A percentile compares a stretch with the other conserved stretches of the same genome.
Conservation (phyloP, 1,284 basidiomycete genomes). For the Pyrrhoderma lamaoense region DNA sequence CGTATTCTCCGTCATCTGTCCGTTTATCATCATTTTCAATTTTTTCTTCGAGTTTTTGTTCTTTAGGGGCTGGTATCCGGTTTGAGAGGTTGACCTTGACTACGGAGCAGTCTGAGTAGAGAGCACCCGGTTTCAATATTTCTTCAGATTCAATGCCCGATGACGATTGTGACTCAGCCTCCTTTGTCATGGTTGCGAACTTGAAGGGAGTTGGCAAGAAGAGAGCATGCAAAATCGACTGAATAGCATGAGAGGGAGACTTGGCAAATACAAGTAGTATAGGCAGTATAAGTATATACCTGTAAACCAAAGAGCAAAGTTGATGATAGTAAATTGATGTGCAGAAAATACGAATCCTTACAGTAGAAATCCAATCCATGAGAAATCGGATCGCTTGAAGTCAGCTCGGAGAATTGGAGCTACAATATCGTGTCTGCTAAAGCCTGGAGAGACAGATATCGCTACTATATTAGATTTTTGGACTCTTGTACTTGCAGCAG, state of each 20-base stretch:
- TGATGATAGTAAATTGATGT: background rate
- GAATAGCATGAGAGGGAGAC: conserved; percentile 45
- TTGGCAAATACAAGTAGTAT: conserved; percentile 58
- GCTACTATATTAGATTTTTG: conserved; percentile 68
- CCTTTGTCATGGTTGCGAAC: conserved; percentile 22
- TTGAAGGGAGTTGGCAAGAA: conserved; percentile 74
- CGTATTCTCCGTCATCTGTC: conserved; percentile 55
- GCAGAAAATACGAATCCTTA: background rate
- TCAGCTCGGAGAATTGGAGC: conserved; percentile 48
- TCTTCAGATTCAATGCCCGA: conserved; percentile 12
- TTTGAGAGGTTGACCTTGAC: conserved; percentile 18
- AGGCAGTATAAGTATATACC: conserved; percentile 55
- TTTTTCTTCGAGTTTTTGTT: conserved; percentile 27
- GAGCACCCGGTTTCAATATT: conserved; percentile 24
- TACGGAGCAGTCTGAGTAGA: conserved; percentile 26
- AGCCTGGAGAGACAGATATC: conserved; percentile 64
- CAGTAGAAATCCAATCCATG: conserved; percentile 12
- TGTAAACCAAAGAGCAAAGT: conserved; percentile 21
- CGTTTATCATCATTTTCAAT: conserved; percentile 26
- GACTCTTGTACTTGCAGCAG: conserved; percentile 14
- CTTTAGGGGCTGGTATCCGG: conserved; percentile 23
- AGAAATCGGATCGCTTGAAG: conserved; percentile 23
- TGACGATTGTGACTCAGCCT: conserved; percentile 3
- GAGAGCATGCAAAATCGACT: conserved; percentile 60
- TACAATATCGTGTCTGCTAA: conserved; percentile 60